Conservation (phyloP, 1,139 yeast species). For the Sugiyamaella grinbergsii region DNA sequence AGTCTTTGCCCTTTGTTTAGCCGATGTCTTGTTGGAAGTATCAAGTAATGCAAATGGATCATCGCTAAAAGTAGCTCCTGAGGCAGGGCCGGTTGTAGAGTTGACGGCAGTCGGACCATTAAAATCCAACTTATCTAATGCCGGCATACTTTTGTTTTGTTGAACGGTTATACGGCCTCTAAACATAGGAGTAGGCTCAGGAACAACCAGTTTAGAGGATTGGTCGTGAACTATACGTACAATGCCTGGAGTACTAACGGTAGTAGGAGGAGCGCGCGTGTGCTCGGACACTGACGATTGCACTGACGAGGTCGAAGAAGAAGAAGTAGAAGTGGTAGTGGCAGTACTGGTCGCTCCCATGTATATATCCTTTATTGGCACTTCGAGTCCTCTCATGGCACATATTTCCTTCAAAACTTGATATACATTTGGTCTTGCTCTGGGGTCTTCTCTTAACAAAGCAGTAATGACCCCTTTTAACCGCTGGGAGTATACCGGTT, state of each 20-base stretch:
- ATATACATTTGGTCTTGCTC: slow-evolving; percentile 80
- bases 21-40: not conserved
- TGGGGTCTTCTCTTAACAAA: slow-evolving; percentile 77
- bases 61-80: slow-evolving; percentile 9
- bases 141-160: slow-evolving; percentile 17
- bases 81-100: slow-evolving; percentile 12
- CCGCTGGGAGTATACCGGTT: slow-evolving; percentile 46
- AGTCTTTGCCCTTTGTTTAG: slow-evolving; percentile 16
- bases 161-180: slow-evolving; percentile 32
- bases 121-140: slow-evolving; percentile 8
- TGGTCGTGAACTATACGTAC: slow-evolving; percentile 14
- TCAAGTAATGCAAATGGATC: slow-evolving; percentile 23
- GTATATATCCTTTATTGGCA: slow-evolving; percentile 51
- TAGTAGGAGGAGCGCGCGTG: slow-evolving; percentile 6
- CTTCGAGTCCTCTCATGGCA: slow-evolving; percentile 52
- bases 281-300: too few relatives aligned
- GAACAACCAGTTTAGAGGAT: slow-evolving; percentile 24
- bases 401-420: slow-evolving; percentile 77
- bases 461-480: slow-evolving; percentile 61
- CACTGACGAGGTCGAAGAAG: too few relatives aligned
- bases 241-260: slow-evolving; percentile 13
- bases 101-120: not conserved
- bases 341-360: slow-evolving; percentile 22
- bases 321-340: slow-evolving; percentile 22
- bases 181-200: slow-evolving; percentile 36